Conservation (phyloP, 768 basidiomycete genomes). For the Pholiota microspora region DNA sequence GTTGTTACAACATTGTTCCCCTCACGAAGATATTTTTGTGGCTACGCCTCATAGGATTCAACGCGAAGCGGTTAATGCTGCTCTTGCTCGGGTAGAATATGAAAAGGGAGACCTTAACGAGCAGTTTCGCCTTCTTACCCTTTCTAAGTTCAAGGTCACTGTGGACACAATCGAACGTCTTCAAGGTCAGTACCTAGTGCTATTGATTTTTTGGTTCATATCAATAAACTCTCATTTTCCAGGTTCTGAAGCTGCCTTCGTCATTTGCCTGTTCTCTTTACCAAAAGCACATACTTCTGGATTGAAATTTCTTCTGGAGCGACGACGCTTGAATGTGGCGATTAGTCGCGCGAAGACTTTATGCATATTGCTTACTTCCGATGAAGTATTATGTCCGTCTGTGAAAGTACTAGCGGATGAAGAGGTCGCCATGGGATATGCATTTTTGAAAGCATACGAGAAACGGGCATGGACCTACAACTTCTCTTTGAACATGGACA, state of each 20-base stretch:
- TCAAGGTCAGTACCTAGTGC: conserved; percentile 33
- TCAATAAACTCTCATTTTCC: not conserved
- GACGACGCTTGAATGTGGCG: conserved; percentile 49
- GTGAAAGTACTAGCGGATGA: conserved; percentile 42
- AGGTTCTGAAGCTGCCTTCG: conserved; percentile 54
- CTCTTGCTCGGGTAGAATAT: conserved; percentile 24
- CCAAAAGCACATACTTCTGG: conserved; percentile 35
- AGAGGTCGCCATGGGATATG: conserved; percentile 44
- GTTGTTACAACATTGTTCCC: conserved; percentile 34
- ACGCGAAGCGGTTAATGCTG: conserved; percentile 46
- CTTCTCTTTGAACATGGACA: conserved; percentile 35
- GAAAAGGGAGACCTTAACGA: conserved; percentile 14
- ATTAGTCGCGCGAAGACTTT: conserved; percentile 52
- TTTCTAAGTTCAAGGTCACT: conserved; percentile 27
- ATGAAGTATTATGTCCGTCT: conserved; percentile 42
- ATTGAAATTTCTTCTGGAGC: conserved; percentile 43
- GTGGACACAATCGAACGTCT: conserved; percentile 51
- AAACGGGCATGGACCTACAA: conserved; percentile 46
- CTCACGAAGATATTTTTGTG: conserved; percentile 46
- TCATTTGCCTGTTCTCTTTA: conserved; percentile 50
- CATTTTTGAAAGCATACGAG: conserved; percentile 47
- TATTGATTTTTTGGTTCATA: not conserved
- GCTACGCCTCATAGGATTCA: conserved; percentile 54
- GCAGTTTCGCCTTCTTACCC: conserved; percentile 5
- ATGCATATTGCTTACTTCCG: conserved; percentile 45